A percentile compares a stretch with the other conserved stretches of the same genome.
Conservation (phyloP, 441 rosid species). For the Euphorbia schlechtendalii region DNA sequence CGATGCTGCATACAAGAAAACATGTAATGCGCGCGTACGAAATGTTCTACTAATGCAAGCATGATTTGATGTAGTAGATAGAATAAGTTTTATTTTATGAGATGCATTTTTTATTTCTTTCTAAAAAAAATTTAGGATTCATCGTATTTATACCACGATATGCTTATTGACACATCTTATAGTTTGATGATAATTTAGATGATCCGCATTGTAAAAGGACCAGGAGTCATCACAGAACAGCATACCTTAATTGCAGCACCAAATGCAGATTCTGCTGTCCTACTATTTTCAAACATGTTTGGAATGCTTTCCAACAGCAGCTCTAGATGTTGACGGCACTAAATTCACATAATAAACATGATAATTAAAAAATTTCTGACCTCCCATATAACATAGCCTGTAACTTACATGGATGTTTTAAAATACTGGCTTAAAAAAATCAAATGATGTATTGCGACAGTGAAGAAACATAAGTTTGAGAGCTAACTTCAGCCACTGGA, state of each 20-base stretch:
- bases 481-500: conserved; percentile 74
- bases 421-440: conserved; percentile 2
- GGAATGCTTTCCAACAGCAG: conserved; percentile 94
- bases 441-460: neutral
- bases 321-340: conserved; percentile 98
- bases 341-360: conserved; percentile 23
- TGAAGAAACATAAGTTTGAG: neutral
- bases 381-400: conserved; percentile 2
- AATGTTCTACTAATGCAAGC: no score
- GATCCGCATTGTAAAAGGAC: no score
- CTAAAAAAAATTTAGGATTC: no score
- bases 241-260: conserved; percentile 95
- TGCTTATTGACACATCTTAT: no score
- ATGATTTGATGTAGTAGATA: no score
- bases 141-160: no score
- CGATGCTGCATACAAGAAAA: no score
- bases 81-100: neutral
- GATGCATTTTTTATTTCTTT: no score
- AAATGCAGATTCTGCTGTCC: conserved; percentile 91
- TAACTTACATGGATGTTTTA: neutral
- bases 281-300: conserved; percentile 75
- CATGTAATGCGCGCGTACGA: neutral
- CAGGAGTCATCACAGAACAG: conserved; percentile 1
- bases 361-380: conserved; percentile 6
- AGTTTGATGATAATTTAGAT: no score